Base-by-base conservation (phyloP, 139 green algal species). In the Haematococcus lacustris region DNA sequence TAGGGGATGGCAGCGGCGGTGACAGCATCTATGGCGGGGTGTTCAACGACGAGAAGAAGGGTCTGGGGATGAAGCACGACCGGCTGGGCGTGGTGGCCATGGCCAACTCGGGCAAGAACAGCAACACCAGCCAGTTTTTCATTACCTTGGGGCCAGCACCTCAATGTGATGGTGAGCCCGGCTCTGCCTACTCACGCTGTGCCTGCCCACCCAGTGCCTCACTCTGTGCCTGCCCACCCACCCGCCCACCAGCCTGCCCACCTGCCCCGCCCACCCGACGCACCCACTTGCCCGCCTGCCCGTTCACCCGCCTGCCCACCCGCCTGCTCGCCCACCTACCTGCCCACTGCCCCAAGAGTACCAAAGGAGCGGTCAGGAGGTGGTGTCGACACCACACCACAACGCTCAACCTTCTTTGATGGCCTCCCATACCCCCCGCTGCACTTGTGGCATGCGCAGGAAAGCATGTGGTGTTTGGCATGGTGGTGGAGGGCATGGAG, bases 51-150 rank as follows among this genome's bases (percentile, higher is more conserved):
- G 91, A 96, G 59, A 92, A 92, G 51, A 66, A 57, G 0, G 91
- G 77, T 0, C 75, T 97, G 32, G 90, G 88, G 71, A 39, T 88
- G 23, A 94, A 89, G 75, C 90, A 95, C 71, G 87, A 77, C 33
- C 50, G 21, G 0, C 62, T 72, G 0, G 92, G 92, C 23, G 73
- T 92, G 2, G 57, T 98, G 2, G 79, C 76, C 17, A 94, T 95
- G 87, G 92, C 89, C 30, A 97, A 97, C 78, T 79, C 64, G 3
- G 91, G 92, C n/a, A 94, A 96, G 68, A 93, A 97, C 86, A 88
- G 70, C 59, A 97, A 97, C 83, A 91, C 82, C 21, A 35, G 25
- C 26, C 61, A 70, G 77, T 97, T 96, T 66, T 97, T 89, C 73
- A 82, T 97, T 73, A 93, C 53, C 21, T 26, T 64, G 17, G 53